Conservation (phyloP, 1,139 yeast species). For the Saccharomyces pastorianus region DNA sequence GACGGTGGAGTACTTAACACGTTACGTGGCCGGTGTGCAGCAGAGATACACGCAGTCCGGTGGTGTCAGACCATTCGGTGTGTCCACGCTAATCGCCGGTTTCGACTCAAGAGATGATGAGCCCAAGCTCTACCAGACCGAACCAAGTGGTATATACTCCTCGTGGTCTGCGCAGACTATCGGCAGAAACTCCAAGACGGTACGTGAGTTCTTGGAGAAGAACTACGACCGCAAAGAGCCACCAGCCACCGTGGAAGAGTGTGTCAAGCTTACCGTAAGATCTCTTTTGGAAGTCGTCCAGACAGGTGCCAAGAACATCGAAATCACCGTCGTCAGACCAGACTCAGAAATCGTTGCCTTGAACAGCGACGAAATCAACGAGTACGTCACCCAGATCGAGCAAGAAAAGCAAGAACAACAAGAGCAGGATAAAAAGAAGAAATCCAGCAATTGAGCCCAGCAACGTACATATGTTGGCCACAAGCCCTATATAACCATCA, state of each 20-base stretch:
- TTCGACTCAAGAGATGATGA: slow-evolving; percentile 77
- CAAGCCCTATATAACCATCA: background rate
- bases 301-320: slow-evolving; percentile 95
- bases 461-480: background rate
- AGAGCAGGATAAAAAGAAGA: slow-evolving; percentile 79
- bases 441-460: slow-evolving; percentile 3
- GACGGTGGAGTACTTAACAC: slow-evolving; percentile 82
- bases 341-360: slow-evolving; percentile 45
- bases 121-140: slow-evolving; percentile 88
- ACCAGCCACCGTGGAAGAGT: slow-evolving; percentile 61
- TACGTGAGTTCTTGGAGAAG: slow-evolving; percentile 89
- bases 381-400: slow-evolving; percentile 75
- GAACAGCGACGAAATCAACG: slow-evolving; percentile 65
- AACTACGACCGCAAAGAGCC: slow-evolving; percentile 53
- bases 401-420: slow-evolving; percentile 67
- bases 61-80: slow-evolving; percentile 93
- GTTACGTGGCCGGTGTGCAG: slow-evolving; percentile 93
- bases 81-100: slow-evolving; percentile 91
- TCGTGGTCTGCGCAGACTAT: slow-evolving; percentile 99
- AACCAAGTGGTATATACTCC: slow-evolving; percentile 93
- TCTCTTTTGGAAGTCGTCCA: slow-evolving; percentile 92
- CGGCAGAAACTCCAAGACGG: slow-evolving; percentile 92
- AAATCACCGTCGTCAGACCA: slow-evolving; percentile 82
- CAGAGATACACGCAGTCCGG: slow-evolving; percentile 98
- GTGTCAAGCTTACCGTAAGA: slow-evolving; percentile 76